phyloP scores from a whole-genome alignment of 2,329 filamentous ascomycete genomes.

The Alternaria brassicicola region DNA sequence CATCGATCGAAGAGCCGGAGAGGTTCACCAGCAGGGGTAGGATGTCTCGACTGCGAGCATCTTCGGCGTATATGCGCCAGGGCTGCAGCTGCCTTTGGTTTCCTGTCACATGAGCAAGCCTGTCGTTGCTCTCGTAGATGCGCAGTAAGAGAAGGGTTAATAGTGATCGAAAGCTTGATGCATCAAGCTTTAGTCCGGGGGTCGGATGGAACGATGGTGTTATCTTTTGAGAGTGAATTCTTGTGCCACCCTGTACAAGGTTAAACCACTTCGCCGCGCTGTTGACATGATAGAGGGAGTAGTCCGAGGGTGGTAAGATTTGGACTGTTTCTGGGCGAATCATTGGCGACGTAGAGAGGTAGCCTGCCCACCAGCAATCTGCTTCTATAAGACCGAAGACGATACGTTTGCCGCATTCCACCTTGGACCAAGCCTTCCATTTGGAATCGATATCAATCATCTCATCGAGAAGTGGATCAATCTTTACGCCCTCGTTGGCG shows the following conservation, averaged over 20 bases:
- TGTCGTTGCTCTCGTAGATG: slow-evolving; percentile 44
- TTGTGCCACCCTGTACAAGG: slow-evolving; percentile 36
- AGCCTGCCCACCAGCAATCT: slow-evolving; percentile 58
- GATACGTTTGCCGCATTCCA: slow-evolving; percentile 59
- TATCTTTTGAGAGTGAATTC: slow-evolving; percentile 41
- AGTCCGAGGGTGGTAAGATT: slow-evolving; percentile 54
- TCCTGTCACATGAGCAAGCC: slow-evolving; percentile 34
- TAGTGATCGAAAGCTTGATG: slow-evolving; percentile 38
- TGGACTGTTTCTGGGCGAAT: slow-evolving; percentile 55
- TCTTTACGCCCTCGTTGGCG: slow-evolving; percentile 49
- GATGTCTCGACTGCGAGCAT: slow-evolving; percentile 53
- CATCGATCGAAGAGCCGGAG: slow-evolving; percentile 51
- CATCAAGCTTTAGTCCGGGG: slow-evolving; percentile 40
- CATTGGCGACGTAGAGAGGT: slow-evolving; percentile 56
- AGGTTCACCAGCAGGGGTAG: slow-evolving; percentile 47
- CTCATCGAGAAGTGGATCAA: slow-evolving; percentile 52
- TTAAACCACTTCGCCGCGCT: slow-evolving; percentile 42
- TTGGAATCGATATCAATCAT: slow-evolving; percentile 53
- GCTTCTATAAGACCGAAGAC: slow-evolving; percentile 55
- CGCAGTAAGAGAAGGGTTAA: slow-evolving; percentile 43
- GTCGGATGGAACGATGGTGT: slow-evolving; percentile 43
- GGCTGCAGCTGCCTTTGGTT: slow-evolving; percentile 41
- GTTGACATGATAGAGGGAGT: slow-evolving; percentile 54
- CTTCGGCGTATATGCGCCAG: slow-evolving; percentile 55
- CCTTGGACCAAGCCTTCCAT: slow-evolving; percentile 61